These are phyloP conservation scores for Lichtheimia ornata DNA, from an alignment of 371 early-diverging fungal genomes.

Conservation along the genomic window DNA sequence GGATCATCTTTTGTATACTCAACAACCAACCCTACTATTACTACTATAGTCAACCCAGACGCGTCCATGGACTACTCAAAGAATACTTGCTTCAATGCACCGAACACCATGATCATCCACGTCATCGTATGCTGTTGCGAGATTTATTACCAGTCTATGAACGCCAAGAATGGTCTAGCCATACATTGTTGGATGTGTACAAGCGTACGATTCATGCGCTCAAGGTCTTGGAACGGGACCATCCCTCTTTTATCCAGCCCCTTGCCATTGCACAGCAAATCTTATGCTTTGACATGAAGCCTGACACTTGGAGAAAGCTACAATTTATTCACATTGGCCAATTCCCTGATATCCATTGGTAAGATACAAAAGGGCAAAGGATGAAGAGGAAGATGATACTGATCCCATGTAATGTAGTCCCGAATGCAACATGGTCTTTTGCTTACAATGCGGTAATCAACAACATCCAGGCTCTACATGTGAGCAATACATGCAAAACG, in stretches of 20 bases:
- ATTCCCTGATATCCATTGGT: conserved; percentile 61
- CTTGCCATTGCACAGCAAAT: conserved; percentile 41
- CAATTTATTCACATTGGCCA: conserved; percentile 67
- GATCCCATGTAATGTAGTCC: conserved; percentile 7
- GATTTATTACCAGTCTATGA: conserved; percentile 22
- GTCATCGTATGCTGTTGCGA: conserved; percentile 5
- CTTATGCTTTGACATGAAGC: conserved; percentile 55
- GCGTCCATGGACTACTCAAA: conserved; percentile 1
- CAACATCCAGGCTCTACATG: conserved; percentile 53
- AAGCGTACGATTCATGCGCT: conserved; percentile 21
- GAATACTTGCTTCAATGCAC: neutral
- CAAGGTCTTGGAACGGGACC: conserved; percentile 10
- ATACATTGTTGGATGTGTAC: conserved; percentile 28
- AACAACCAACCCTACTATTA: no score
- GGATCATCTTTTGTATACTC: neutral
- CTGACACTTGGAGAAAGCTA: conserved; percentile 66
- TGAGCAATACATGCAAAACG: conserved; percentile 45
- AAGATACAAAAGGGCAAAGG: conserved; percentile 8
- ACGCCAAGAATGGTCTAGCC: conserved; percentile 30
- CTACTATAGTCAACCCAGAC: conserved; percentile 3
- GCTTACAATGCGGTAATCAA: conserved; percentile 62
- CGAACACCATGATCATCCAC: neutral
- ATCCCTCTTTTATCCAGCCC: conserved; percentile 6
- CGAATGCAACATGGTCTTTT: conserved; percentile 43
- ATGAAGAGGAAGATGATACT: conserved; percentile 2